Evolutionary conservation across 1,284 basidiomycete species (phyloP), one percentile per base, ranked within the genome.

Genomic region (Sparassis latifolia): DNA sequence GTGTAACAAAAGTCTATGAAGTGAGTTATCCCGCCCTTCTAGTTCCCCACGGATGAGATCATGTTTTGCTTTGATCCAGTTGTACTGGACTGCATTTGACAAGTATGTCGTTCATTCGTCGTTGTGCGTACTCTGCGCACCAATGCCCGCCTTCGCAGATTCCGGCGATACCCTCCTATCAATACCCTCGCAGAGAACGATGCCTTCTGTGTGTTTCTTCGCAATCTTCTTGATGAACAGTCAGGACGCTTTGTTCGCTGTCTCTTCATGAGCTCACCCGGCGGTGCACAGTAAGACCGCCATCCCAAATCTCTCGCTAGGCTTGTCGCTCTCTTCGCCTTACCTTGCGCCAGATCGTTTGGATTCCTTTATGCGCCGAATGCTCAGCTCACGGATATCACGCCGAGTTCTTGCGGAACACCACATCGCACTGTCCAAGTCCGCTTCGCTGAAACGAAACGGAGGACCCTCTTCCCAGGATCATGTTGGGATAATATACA

Each of bases 321-420:
- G 88, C 7, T 70, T 90, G 38, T 88, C 88, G 5, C 73, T 92
- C 5, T 83, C 88, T 0, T 91, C 90, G 12, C 84, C 80, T 0
- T 83, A 89, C 62, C 77, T 96, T 9, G 73, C 81, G 0, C 84
- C 91, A 0, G 87, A 92, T 50, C 76, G 80, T 48, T 75, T 96
- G 10, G 92, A 96, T 65, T 77, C 87, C 5, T 93, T 95, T 66
- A 92, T 95, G 86, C 80, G 82, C 28, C 80, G 92, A 30, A 96
- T 96, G 93, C 77, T 96, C 6, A 78, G 92, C 43, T 94, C 92
- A 2, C 78, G 93, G 48, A 93, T 96, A 64, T 93, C 92, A 6
- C 78, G 92, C 29, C 80, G 93, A 40, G 92, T 96, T 31, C 76
- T 96, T 32, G 89, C 86, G 2, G 89, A 95, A 63, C 92, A 96